A percentile compares a stretch with the other conserved stretches of the same genome.
Conservation (phyloP, 495 filamentous ascomycete genomes). For the Xylaria palmicola region DNA sequence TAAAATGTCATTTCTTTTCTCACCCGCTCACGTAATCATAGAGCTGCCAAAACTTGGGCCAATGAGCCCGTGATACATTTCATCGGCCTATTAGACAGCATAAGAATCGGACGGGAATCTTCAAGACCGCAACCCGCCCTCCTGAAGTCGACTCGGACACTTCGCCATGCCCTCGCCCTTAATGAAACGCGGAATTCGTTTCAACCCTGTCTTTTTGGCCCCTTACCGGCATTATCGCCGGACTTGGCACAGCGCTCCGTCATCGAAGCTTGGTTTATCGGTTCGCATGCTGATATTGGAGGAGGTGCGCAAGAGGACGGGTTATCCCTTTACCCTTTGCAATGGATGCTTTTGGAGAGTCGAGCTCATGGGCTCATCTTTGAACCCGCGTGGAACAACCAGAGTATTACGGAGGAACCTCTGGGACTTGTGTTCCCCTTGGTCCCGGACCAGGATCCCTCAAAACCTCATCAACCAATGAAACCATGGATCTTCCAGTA, state of each 20-base stretch:
- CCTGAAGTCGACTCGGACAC: constrained; percentile 10
- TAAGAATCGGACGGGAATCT: constrained; percentile 3
- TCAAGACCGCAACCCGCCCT: constrained; percentile 11
- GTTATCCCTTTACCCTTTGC: constrained; percentile 35
- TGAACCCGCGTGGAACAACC: constrained; percentile 13
- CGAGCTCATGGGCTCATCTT: constrained; percentile 13
- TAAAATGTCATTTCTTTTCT: neutral
- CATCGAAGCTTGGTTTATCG: constrained; percentile 16
- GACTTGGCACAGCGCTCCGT: constrained; percentile 10
- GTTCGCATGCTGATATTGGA: constrained; percentile 15
- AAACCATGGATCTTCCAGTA: constrained; percentile 15
- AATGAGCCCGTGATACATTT: constrained; percentile 10
- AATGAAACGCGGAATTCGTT: constrained; percentile 16
- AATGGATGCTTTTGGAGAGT: constrained; percentile 39
- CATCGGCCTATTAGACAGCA: constrained; percentile 10
- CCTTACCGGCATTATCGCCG: constrained; percentile 14
- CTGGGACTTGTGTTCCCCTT: constrained; percentile 13
- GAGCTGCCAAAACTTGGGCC: constrained; percentile 14
- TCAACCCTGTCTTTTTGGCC: constrained; percentile 14
- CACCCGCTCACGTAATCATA: neutral
- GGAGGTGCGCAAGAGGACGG: constrained; percentile 29
- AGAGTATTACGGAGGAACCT: constrained; percentile 10
- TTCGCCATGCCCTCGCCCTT: constrained; percentile 16
- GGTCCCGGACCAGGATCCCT: constrained; percentile 2
- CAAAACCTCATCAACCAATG: constrained; percentile 6